Evolutionary conservation across 2,329 filamentous ascomycete species (phyloP).

Genomic region (Botryotinia calthae): DNA sequence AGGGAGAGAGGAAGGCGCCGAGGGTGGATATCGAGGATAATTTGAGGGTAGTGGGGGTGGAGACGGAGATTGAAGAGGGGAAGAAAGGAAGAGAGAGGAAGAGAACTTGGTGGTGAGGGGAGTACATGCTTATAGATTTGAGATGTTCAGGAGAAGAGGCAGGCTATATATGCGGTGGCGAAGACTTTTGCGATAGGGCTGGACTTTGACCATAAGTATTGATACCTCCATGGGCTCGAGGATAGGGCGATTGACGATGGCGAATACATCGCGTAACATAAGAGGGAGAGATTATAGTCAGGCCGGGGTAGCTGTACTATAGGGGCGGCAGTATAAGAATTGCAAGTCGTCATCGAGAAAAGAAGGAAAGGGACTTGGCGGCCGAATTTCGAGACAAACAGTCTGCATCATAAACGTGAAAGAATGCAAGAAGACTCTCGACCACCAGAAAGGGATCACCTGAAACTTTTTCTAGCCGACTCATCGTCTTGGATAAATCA

Average conservation of each 20-base stretch:
- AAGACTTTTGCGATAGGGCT: neutral
- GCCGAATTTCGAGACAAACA: neutral
- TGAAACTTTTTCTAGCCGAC: neutral
- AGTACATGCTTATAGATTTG: neutral
- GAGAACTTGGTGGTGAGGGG: slow-evolving; percentile 2
- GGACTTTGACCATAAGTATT: neutral
- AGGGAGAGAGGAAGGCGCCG: neutral
- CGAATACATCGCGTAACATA: neutral
- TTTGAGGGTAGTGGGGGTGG: slow-evolving; percentile 3
- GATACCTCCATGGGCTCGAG: neutral
- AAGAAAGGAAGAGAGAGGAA: slow-evolving; percentile 11
- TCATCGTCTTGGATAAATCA: neutral
- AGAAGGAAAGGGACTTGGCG: neutral
- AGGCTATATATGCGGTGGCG: too few species aligned
- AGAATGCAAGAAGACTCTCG: neutral
- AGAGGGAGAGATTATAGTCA: neutral
- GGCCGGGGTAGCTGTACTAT: neutral
- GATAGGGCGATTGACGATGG: neutral
- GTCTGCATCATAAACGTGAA: neutral
- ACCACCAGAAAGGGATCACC: neutral
- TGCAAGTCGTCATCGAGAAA: neutral
- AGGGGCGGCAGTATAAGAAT: neutral
- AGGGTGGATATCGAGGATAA: slow-evolving; percentile 6
- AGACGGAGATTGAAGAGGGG: neutral
- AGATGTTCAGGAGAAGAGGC: neutral